Evolutionary conservation across 2,329 filamentous ascomycete species (phyloP).

Genomic region (Metarhizium anisopliae): DNA sequence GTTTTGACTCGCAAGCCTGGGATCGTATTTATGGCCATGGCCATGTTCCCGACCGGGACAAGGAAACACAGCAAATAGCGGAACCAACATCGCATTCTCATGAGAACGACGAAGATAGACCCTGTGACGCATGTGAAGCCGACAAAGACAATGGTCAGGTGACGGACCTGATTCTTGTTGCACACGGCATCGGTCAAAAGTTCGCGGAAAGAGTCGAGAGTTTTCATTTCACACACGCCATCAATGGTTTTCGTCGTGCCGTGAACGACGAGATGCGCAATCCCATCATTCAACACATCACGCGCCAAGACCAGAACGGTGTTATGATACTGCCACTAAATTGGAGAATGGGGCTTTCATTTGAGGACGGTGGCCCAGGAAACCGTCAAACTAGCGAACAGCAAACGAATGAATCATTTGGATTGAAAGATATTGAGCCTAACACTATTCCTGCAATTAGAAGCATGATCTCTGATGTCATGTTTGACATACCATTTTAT

Average conservation of each 20-base stretch:
- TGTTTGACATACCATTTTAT: constrained; percentile 98
- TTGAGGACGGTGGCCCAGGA: constrained; percentile 68
- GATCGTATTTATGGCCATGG: constrained; percentile 51
- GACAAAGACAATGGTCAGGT: constrained; percentile 60
- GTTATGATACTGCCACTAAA: constrained; percentile 94
- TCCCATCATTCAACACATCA: constrained; percentile 62
- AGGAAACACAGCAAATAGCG: not conserved
- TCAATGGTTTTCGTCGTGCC: constrained; percentile 79
- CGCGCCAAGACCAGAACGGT: constrained; percentile 71
- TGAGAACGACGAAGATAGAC: constrained; percentile 20
- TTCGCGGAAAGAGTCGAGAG: constrained; percentile 90
- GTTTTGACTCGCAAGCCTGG: constrained; percentile 75
- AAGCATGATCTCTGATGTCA: constrained; percentile 90
- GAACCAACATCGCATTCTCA: constrained; percentile 8
- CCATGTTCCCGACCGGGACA: not conserved
- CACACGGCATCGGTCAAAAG: constrained; percentile 95
- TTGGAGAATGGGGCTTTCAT: constrained; percentile 81
- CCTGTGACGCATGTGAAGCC: constrained; percentile 50
- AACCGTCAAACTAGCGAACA: constrained; percentile 41
- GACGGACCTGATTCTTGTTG: constrained; percentile 81
- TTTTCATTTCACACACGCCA: constrained; percentile 93
- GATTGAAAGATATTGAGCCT: constrained; percentile 83
- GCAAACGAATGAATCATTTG: constrained; percentile 50
- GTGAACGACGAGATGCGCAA: constrained; percentile 77
- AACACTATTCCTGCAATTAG: constrained; percentile 86